These are phyloP conservation scores for Jimgerdemannia flammicorona DNA, from an alignment of 192 early-diverging fungal genomes.

Conservation along the genomic window DNA sequence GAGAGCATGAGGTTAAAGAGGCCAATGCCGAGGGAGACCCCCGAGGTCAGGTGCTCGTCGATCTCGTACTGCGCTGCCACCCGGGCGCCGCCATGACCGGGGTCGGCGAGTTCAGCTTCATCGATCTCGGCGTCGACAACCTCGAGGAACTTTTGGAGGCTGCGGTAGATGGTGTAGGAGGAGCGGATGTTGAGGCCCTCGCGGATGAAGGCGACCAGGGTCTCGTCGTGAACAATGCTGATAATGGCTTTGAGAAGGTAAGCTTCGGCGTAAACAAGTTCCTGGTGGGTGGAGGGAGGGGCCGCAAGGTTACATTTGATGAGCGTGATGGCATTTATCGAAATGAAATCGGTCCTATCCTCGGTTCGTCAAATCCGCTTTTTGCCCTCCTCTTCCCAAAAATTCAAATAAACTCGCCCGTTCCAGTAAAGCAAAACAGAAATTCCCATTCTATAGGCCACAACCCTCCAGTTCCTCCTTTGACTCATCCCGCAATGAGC, in stretches of 20 bases:
- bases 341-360: neutral
- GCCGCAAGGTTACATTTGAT: neutral
- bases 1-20: slow-evolving; percentile 77
- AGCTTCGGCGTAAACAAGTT: slow-evolving; percentile 80
- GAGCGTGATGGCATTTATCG: neutral
- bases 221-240: slow-evolving; percentile 70
- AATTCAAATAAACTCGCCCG: too few relatives aligned
- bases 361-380: too few relatives aligned
- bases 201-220: slow-evolving; percentile 67
- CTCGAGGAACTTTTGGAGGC: slow-evolving; percentile 45
- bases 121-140: slow-evolving; percentile 38
- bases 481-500: slow-evolving; percentile 1
- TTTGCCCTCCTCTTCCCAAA: too few relatives aligned
- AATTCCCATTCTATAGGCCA: too few relatives aligned
- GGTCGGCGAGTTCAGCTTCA: slow-evolving; percentile 38
- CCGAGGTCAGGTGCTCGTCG: slow-evolving; percentile 81
- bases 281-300: slow-evolving; percentile 19
- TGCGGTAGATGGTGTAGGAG: slow-evolving; percentile 63
- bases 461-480: neutral
- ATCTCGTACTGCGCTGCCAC: slow-evolving; percentile 43
- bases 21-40: slow-evolving; percentile 74
- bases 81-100: too few relatives aligned
- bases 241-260: slow-evolving; percentile 71
- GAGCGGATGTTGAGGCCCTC: slow-evolving; percentile 76
- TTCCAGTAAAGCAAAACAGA: too few relatives aligned